These are phyloP conservation scores for Pleurotus sapidus DNA, from an alignment of 768 basidiomycete genomes.

Conservation along the genomic window DNA sequence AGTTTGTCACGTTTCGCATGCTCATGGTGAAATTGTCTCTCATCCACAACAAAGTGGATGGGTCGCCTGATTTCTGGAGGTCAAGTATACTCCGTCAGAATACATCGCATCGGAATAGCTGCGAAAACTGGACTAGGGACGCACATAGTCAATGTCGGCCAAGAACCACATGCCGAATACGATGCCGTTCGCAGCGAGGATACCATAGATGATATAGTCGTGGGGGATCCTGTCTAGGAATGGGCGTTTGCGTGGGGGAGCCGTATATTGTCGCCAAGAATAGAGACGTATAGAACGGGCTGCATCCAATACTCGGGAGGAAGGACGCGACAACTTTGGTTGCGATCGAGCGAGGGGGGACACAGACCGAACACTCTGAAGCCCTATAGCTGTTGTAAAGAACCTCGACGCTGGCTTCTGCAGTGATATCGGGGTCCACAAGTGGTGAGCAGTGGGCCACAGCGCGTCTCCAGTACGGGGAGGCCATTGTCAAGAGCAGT, in stretches of 20 bases:
- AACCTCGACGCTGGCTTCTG: too few relatives aligned
- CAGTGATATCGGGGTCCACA: too few relatives aligned
- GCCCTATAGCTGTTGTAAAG: too few relatives aligned
- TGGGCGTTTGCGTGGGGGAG: not conserved
- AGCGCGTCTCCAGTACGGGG: too few relatives aligned
- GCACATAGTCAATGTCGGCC: constrained; percentile 34
- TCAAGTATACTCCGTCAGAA: not conserved
- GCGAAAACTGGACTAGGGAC: constrained; percentile 9
- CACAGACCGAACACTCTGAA: not conserved
- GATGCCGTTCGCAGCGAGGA: constrained; percentile 59
- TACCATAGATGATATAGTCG: constrained; percentile 54
- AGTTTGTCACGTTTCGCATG: constrained; percentile 55
- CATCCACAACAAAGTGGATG: constrained; percentile 44
- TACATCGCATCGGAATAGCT: not conserved
- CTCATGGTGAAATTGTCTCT: constrained; percentile 60
- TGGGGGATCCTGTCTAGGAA: constrained; percentile 49
- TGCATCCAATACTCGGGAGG: not conserved
- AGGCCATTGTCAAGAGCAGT: too few relatives aligned
- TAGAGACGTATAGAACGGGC: not conserved
- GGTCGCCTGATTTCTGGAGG: constrained; percentile 39
- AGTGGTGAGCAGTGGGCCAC: too few relatives aligned
- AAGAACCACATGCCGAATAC: constrained; percentile 62
- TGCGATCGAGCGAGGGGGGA: not conserved
- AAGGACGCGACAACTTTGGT: not conserved
- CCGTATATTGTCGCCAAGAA: constrained; percentile 5